These are phyloP conservation scores for Agaricales sp. DNA, from an alignment of 1,284 basidiomycete genomes.

Conservation along the genomic window DNA sequence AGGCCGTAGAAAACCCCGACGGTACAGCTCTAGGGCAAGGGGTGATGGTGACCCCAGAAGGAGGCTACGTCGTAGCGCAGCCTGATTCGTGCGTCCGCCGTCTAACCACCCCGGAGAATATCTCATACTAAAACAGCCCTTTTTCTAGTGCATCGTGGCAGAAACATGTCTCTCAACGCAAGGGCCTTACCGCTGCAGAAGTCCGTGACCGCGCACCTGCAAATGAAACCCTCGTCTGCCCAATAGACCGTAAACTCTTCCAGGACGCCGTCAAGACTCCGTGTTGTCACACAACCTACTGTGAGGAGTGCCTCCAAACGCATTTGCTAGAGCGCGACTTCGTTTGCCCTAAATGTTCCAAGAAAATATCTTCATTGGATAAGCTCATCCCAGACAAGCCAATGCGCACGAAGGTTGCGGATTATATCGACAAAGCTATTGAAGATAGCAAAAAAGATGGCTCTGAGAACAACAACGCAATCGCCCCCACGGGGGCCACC, in stretches of 20 bases:
- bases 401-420: constrained; percentile 63
- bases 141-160: constrained; percentile 76
- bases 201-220: constrained; percentile 76
- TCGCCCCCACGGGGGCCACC: constrained; percentile 11
- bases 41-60: constrained; percentile 95
- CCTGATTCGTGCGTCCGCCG: constrained; percentile 70
- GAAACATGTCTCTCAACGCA: constrained; percentile 75
- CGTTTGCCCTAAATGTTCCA: constrained; percentile 80
- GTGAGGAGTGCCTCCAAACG: constrained; percentile 92
- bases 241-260: constrained; percentile 84
- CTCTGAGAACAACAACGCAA: constrained; percentile 28
- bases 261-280: constrained; percentile 86
- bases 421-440: constrained; percentile 78
- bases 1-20: constrained; percentile 85
- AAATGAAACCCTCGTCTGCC: constrained; percentile 72
- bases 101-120: constrained; percentile 1
- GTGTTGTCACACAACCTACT: constrained; percentile 84
- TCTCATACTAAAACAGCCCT: constrained; percentile 7
- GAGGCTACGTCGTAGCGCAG: constrained; percentile 91
- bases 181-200: constrained; percentile 75
- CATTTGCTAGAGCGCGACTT: constrained; percentile 89
- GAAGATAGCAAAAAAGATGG: constrained; percentile 69
- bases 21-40: constrained; percentile 69
- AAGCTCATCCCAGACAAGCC: constrained; percentile 74
- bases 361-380: constrained; percentile 80